Evolutionary conservation across 306 rosid species (phyloP), one percentile per base, ranked within the genome.

Genomic region (Castanea mollissima): DNA sequence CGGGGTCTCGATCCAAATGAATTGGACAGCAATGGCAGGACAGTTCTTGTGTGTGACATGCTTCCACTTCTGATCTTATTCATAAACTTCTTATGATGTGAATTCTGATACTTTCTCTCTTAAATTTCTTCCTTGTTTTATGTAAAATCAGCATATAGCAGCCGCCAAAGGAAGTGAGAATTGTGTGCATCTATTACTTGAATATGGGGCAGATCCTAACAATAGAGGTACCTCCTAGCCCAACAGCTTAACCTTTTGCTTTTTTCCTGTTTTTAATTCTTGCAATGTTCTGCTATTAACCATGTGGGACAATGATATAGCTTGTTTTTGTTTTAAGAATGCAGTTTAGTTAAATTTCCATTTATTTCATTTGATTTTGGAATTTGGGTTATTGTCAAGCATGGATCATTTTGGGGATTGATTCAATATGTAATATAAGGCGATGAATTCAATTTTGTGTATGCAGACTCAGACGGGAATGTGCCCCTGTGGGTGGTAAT

Each of bases 401-500:
- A 65, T 65, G 71, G 71, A 65, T 65, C 34, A 8, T 2, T 65
- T 46, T 65, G 23, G 23, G 2, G 49, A 18, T 19, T 20, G 5
- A 41, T 71, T 20, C 35, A 12, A 21, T 12, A 23, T n/a, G 6
- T 11, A 32, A 18, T 19, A 71, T 23, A 49, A 23, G 3, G 19
- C 5, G 0, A 46, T 4, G 46, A 12, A 46, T 10, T 25, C 32
- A n/a, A 74, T 60, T 65, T 1, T 60, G 3, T 63, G 20, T 54
- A 15, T 86, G 76, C 91, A 95, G 98, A 95, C 82, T 80, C 90
- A 0, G 96, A 91, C 9, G 98, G 96, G 21, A 89, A 20, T 83
- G 96, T 91, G 54, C 89, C 99, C 27, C 63, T 95, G 3, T 95
- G 97, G 97, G 98, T 93, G 55, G 96, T 98, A 15, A 80, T 95